Percentiles rank a stretch among this genome's conserved stretches.
These are phyloP conservation scores for Dionaea muscipula DNA, from an alignment of 179 eudicot species.

Conservation along the genomic window DNA sequence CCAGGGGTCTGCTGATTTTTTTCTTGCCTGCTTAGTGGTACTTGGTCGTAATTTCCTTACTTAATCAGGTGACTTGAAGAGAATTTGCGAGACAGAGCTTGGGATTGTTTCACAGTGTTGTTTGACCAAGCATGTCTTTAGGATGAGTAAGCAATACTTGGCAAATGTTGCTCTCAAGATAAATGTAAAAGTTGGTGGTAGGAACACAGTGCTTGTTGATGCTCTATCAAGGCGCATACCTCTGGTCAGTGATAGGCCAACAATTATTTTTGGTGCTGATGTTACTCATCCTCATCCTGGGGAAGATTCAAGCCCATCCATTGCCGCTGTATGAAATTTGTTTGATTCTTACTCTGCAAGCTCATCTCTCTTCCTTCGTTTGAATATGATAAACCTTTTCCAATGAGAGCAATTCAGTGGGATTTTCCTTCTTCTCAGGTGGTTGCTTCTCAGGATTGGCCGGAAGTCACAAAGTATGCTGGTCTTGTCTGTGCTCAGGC, in stretches of 20 bases:
- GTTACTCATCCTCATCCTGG: slow-evolving; percentile 13
- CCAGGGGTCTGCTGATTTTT: not conserved
- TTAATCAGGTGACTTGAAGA: slow-evolving; percentile 10
- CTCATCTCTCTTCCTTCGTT: no score
- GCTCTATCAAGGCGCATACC: slow-evolving; percentile 9
- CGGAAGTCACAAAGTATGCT: slow-evolving; percentile 13
- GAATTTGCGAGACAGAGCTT: slow-evolving; percentile 15
- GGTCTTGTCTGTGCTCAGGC: slow-evolving; percentile 12
- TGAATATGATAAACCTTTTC: not conserved
- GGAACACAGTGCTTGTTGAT: slow-evolving; percentile 9
- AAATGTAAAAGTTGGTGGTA: slow-evolving; percentile 17
- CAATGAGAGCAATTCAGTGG: not conserved
- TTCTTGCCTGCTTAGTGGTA: not conserved
- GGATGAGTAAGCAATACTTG: slow-evolving; percentile 7
- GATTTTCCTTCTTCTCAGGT: slow-evolving; percentile 7
- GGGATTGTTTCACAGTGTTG: slow-evolving; percentile 14
- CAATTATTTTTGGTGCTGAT: slow-evolving; percentile 16
- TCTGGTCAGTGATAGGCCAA: slow-evolving; percentile 1
- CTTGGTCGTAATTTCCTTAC: not conserved
- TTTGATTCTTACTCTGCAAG: not conserved
- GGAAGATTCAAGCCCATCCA: slow-evolving; percentile 10
- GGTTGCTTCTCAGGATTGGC: slow-evolving; percentile 16
- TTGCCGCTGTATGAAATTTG: slow-evolving; percentile 9
- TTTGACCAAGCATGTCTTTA: not conserved
- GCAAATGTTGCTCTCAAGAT: slow-evolving; percentile 14